phyloP scores from a whole-genome alignment of 495 filamentous ascomycete species.

The Oidiodendron maius region DNA sequence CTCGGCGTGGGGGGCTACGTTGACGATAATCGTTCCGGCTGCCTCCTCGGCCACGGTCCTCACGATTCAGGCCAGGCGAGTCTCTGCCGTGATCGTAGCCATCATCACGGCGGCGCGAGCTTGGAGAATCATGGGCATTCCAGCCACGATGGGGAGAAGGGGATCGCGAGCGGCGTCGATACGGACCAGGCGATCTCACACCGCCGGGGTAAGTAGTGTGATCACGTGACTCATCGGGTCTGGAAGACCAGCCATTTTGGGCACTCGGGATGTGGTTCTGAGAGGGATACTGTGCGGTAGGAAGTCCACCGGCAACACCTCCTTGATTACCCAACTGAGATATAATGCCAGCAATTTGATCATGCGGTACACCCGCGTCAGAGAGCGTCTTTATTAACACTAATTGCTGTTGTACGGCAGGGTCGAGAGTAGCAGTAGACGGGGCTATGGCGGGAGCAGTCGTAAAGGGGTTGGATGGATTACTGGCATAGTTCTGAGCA shows the following conservation, averaged over 20 bases:
- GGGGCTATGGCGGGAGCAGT: constrained; percentile 34
- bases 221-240: constrained; percentile 53
- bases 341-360: constrained; percentile 54
- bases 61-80: constrained; percentile 43
- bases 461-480: constrained; percentile 32
- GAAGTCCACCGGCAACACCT: constrained; percentile 21
- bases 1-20: constrained; percentile 67
- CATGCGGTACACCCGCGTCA: constrained; percentile 52
- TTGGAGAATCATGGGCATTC: constrained; percentile 26
- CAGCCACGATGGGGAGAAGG: constrained; percentile 62
- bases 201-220: constrained; percentile 37
- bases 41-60: constrained; percentile 46
- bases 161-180: constrained; percentile 71
- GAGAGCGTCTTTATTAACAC: constrained; percentile 50
- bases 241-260: constrained; percentile 20
- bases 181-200: constrained; percentile 51
- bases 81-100: constrained; percentile 31
- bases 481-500: constrained; percentile 37
- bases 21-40: constrained; percentile 71
- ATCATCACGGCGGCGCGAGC: constrained; percentile 46
- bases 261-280: constrained; percentile 11
- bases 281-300: constrained; percentile 17
- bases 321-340: constrained; percentile 22
- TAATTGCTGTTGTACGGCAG: constrained; percentile 55
- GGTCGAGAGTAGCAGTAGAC: constrained; percentile 25